phyloP scores from a whole-genome alignment of 208 protist species.

The Entamoeba histolytica region DNA sequence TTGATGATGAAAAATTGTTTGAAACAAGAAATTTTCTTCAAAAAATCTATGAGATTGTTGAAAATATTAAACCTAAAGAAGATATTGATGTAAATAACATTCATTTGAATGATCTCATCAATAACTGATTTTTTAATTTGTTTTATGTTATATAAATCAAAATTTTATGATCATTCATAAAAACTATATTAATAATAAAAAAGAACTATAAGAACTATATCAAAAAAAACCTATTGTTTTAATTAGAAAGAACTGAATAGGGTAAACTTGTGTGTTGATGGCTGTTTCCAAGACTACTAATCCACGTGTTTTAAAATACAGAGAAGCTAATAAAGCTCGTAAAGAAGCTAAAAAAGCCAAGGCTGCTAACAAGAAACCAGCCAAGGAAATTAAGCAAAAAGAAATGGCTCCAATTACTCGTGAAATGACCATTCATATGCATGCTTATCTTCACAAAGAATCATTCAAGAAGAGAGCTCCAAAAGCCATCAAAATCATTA shows the following conservation, averaged over 20 bases:
- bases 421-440: not conserved
- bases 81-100: not conserved
- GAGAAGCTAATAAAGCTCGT: not conserved
- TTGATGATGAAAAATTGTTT: not conserved
- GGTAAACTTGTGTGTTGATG: not conserved
- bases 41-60: not conserved
- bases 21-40: not conserved
- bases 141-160: too few relatives aligned
- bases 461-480: not conserved
- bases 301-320: not conserved
- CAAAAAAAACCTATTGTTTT: not conserved
- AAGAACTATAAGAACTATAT: not conserved
- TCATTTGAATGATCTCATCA: not conserved
- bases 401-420: not conserved
- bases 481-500: slow-evolving; percentile 3
- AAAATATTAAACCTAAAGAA: not conserved
- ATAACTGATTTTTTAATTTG: not conserved
- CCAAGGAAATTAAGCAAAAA: not conserved
- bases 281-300: not conserved
- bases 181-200: too few relatives aligned
- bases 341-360: not conserved
- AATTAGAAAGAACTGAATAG: not conserved
- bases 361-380: not conserved
- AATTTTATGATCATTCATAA: too few relatives aligned
- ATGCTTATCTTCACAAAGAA: not conserved